Conservation (phyloP, 2,329 filamentous ascomycete species). For the Fusarium sacchari region DNA sequence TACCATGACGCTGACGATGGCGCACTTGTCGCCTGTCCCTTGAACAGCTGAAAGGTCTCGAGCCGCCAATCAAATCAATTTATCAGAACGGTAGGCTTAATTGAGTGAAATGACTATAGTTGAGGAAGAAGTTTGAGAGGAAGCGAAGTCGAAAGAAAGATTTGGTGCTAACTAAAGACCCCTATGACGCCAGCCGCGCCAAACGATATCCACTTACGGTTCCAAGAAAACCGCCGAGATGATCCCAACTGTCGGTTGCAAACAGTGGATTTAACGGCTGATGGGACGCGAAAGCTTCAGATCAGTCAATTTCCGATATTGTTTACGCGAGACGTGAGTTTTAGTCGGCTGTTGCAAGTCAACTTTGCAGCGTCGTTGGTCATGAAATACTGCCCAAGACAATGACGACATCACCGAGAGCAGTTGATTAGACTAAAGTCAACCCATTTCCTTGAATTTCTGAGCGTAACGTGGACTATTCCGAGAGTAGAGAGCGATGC, state of each 20-base stretch:
- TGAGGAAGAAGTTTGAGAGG: background rate
- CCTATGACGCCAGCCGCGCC: slow-evolving; percentile 30
- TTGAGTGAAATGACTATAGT: background rate
- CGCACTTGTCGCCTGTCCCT: too few species aligned
- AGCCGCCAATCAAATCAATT: accelerated
- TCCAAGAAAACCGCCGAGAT: slow-evolving; percentile 15
- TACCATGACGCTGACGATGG: background rate
- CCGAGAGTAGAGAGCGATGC: too few species aligned
- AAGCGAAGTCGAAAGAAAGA: slow-evolving; percentile 22
- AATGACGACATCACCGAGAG: background rate
- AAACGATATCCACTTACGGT: slow-evolving; percentile 26
- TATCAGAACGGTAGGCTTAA: background rate
- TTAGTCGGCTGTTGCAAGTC: background rate
- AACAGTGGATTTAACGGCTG: background rate
- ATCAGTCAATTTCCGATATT: background rate
- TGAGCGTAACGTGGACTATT: background rate
- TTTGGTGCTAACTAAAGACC: slow-evolving; percentile 20
- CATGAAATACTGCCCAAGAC: background rate
- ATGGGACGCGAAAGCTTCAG: background rate
- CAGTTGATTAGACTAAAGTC: background rate
- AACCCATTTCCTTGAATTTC: background rate
- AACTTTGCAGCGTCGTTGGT: background rate
- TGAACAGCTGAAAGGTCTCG: background rate
- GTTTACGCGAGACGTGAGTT: background rate
- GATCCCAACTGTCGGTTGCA: background rate